Base-by-base conservation (phyloP, 148 eudicot species). In the Dysphania ambrosioides region DNA sequence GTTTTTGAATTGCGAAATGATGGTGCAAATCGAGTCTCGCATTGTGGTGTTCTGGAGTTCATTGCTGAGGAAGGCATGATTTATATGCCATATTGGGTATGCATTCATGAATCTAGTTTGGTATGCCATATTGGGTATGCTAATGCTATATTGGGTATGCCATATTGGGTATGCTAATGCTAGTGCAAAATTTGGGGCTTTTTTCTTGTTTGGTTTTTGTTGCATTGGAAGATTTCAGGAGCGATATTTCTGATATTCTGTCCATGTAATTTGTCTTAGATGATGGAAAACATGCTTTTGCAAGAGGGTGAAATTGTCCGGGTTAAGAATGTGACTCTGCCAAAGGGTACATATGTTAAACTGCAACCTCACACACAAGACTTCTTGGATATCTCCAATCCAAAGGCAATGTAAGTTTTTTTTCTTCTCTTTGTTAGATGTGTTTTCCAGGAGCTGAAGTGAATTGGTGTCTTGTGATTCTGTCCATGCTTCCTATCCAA, bases 41-140 rank as follows among this genome's bases (percentile, higher is more conserved):
- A 94, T 68, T 92, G 96, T 81, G 97, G 98, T 47, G 98, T 95
- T 74, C 80, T 95, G 64, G 98, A 95, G 90, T 95, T 92, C 77
- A 86, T 90, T 83, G 98, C 98, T 10, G 97, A 95, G 84, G 97
- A 95, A 87, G 98, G 98, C 83, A 83, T 92, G 88, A 90, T 95
- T 74, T 92, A 95, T 75, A 92, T 95, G 97, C 98, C 97, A 47
- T 95, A 95, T 75, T 92, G 98, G 97, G 97, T 95, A 85, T 57
- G 86, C 47, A 55, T 71, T 72, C 57, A 18, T 53, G 29, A 21
- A 12, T 71, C 40, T 44, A 29, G 18, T 73, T 49, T 75, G 51
- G 16, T n/a, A n/a, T n/a, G n/a, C 49, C 24, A n/a, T 36, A 38
- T 77, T n/a, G n/a, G n/a, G 56, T 47, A 29, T 57, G 59, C 31